A percentile compares a stretch with the other conserved stretches of the same genome.
Evolutionary conservation across 2,329 filamentous ascomycete species (phyloP).

Genomic region (Phialemoniopsis sp.): DNA sequence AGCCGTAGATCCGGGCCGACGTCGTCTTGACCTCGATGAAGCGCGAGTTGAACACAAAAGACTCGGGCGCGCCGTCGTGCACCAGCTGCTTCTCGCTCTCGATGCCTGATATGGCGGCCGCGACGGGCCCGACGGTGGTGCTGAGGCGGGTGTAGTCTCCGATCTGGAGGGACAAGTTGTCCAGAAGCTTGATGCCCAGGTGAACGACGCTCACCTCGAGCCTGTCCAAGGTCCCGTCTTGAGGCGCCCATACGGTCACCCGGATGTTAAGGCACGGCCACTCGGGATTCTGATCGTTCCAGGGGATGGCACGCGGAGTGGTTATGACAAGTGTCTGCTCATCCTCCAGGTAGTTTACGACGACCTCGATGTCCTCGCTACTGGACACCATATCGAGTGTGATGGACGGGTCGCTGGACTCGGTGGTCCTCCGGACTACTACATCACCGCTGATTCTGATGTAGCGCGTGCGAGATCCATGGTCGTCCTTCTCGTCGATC

Average conservation of each 20-base stretch:
- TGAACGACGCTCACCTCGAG: conserved; percentile 30
- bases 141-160: conserved; percentile 20
- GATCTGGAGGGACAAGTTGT: conserved; percentile 32
- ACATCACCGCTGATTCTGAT: conserved; percentile 41
- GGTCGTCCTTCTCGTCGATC: conserved; percentile 11
- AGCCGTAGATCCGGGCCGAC: conserved; percentile 38
- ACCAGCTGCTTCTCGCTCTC: conserved; percentile 11
- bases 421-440: conserved; percentile 31
- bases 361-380: conserved; percentile 31
- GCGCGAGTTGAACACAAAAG: conserved; percentile 38
- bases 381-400: conserved; percentile 42
- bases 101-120: conserved; percentile 19
- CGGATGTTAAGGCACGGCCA: conserved; percentile 43
- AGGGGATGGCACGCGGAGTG: conserved; percentile 29
- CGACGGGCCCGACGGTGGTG: conserved; percentile 33
- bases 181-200: conserved; percentile 33
- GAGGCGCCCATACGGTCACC: conserved; percentile 41
- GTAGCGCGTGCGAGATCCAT: conserved; percentile 13
- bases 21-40: conserved; percentile 35
- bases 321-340: conserved; percentile 32
- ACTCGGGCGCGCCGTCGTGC: conserved; percentile 18
- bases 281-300: conserved; percentile 11
- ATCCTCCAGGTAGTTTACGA: conserved; percentile 23
- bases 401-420: conserved; percentile 28
- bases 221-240: conserved; percentile 24